Evolutionary conservation across 1,139 yeast species (phyloP).

Genomic region (Lodderomyces beijingensis): DNA sequence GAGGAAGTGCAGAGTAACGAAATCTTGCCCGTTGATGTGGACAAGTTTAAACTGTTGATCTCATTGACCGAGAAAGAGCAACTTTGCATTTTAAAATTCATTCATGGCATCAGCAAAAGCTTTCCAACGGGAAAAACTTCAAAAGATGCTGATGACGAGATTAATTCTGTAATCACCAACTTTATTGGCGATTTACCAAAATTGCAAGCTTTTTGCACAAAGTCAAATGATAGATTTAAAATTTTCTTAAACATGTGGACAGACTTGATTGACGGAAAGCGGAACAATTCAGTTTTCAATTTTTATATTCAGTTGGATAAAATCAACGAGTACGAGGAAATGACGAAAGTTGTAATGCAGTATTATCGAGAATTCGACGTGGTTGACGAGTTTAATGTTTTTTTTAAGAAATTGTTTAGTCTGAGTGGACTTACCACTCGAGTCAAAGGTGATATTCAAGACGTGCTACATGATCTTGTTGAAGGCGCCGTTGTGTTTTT

Average conservation of each 20-base stretch:
- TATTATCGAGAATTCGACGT: conserved; percentile 20
- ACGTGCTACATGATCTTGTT: conserved; percentile 19
- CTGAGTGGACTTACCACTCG: conserved; percentile 18
- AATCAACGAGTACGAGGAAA: conserved; percentile 22
- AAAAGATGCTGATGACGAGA: conserved; percentile 12
- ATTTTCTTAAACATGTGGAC: conserved; percentile 31
- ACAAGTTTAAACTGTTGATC: conserved; percentile 19
- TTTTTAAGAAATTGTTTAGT: conserved; percentile 14
- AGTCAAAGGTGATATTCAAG: conserved; percentile 22
- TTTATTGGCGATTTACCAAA: conserved; percentile 22
- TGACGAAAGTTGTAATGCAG: conserved; percentile 23
- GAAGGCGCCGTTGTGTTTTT: conserved; percentile 7
- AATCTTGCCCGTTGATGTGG: conserved; percentile 15
- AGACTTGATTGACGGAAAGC: conserved; percentile 17
- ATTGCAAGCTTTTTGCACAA: conserved; percentile 20
- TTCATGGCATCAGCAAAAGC: conserved; percentile 20
- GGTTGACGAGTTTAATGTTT: conserved; percentile 14
- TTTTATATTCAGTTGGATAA: conserved; percentile 24
- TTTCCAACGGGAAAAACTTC: conserved; percentile 17
- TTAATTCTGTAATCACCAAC: conserved; percentile 17
- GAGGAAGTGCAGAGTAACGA: conserved; percentile 5
- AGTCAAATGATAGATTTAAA: conserved; percentile 15
- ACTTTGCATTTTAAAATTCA: conserved; percentile 20
- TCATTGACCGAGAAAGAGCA: conserved; percentile 21
- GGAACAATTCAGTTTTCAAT: conserved; percentile 14